Evolutionary conservation across 176 grass and related monocot genomes (phyloP).

Genomic region (Triticum dicoccoides): DNA sequence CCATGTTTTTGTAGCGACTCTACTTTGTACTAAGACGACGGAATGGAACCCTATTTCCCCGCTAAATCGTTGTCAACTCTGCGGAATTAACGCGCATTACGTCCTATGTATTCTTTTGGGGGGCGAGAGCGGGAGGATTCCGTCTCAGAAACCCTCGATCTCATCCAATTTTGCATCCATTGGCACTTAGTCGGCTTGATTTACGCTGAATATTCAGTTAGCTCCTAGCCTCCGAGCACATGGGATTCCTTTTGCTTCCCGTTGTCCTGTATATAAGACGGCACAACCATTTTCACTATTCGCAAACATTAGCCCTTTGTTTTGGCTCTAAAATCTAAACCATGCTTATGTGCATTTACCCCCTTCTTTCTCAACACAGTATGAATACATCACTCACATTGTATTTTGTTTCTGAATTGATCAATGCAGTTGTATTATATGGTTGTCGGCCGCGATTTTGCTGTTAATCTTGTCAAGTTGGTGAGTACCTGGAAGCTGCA

Average conservation of each 20-base stretch:
- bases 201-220: background rate
- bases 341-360: background rate
- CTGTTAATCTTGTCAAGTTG: background rate
- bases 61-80: background rate
- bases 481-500: background rate
- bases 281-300: background rate
- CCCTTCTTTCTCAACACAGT: background rate
- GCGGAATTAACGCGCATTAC: background rate
- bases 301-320: background rate
- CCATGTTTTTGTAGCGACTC: background rate
- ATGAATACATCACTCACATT: background rate
- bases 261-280: background rate
- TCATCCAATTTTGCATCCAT: background rate
- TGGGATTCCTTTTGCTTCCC: background rate
- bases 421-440: background rate
- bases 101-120: background rate
- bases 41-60: background rate
- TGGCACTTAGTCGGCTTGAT: background rate
- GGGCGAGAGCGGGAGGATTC: background rate
- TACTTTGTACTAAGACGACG: background rate
- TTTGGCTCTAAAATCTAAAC: background rate
- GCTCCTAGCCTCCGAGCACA: background rate
- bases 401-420: slow-evolving; percentile 4
- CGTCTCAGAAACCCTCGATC: background rate
- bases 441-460: background rate